These are phyloP conservation scores for Alternaria atra DNA, from an alignment of 2,329 filamentous ascomycete genomes.

Conservation along the genomic window DNA sequence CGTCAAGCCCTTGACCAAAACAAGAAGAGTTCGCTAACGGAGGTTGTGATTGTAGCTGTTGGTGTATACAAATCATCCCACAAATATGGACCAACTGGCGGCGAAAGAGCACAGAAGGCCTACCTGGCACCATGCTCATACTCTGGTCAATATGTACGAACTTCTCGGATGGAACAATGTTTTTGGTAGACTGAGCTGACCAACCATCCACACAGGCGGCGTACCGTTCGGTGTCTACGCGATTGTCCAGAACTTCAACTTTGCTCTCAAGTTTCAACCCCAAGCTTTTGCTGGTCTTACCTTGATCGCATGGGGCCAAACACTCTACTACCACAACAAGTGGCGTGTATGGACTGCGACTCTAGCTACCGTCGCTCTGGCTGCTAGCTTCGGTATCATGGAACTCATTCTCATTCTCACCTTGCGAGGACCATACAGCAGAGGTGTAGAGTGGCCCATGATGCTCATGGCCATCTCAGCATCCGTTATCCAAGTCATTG, in stretches of 20 bases:
- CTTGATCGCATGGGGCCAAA: constrained; percentile 62
- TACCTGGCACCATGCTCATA: constrained; percentile 69
- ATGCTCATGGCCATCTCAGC: constrained; percentile 67
- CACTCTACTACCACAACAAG: constrained; percentile 60
- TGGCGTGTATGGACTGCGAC: constrained; percentile 61
- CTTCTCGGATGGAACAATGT: not conserved
- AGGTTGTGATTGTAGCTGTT: constrained; percentile 42
- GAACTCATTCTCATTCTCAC: constrained; percentile 67
- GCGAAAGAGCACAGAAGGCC: constrained; percentile 67
- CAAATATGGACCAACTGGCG: constrained; percentile 70
- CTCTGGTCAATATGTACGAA: constrained; percentile 66
- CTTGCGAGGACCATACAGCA: constrained; percentile 64
- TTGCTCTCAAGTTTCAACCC: constrained; percentile 64
- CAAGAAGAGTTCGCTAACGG: constrained; percentile 25
- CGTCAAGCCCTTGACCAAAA: not conserved
- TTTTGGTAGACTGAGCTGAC: not conserved
- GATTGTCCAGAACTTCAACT: constrained; percentile 64
- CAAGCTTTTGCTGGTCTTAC: constrained; percentile 62
- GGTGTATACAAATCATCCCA: constrained; percentile 54
- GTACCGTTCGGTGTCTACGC: constrained; percentile 64
- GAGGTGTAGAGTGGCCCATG: constrained; percentile 64
- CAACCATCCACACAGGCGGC: constrained; percentile 29
- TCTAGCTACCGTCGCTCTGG: constrained; percentile 52
- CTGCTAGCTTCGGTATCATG: constrained; percentile 60
- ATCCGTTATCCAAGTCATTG: constrained; percentile 64